phyloP scores from a whole-genome alignment of 768 basidiomycete species.

The Lentinula sp. region DNA sequence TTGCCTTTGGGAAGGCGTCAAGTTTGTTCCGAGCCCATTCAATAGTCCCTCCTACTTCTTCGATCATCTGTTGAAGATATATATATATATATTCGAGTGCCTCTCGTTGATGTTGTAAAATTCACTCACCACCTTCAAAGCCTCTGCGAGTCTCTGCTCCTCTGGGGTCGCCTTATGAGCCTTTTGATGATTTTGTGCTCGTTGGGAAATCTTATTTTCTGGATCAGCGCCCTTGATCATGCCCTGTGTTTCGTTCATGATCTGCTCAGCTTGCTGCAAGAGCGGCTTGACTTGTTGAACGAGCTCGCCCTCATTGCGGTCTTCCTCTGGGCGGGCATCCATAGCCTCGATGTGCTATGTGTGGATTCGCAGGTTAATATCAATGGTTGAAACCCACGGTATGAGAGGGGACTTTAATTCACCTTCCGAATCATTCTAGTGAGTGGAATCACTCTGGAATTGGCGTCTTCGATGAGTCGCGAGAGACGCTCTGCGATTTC shows the following conservation, averaged over 20 bases:
- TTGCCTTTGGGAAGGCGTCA: slow-evolving; percentile 29
- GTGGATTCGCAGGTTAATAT: background rate
- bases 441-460: slow-evolving; percentile 21
- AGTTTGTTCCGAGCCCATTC: slow-evolving; percentile 32
- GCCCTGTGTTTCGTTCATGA: slow-evolving; percentile 31
- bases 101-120: too few species aligned
- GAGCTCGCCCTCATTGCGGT: slow-evolving; percentile 27
- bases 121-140: slow-evolving; percentile 26
- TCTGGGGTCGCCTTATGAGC: slow-evolving; percentile 31
- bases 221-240: slow-evolving; percentile 30
- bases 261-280: slow-evolving; percentile 30
- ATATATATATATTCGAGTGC: background rate
- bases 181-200: slow-evolving; percentile 25
- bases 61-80: slow-evolving; percentile 18
- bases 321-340: slow-evolving; percentile 20
- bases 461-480: slow-evolving; percentile 27
- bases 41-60: slow-evolving; percentile 31
- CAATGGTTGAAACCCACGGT: background rate
- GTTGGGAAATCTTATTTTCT: slow-evolving; percentile 25
- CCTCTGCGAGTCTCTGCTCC: slow-evolving; percentile 32
- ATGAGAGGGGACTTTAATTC: slow-evolving; percentile 21
- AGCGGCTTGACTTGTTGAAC: slow-evolving; percentile 29
- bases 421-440: slow-evolving; percentile 31
- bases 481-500: slow-evolving; percentile 29
- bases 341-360: slow-evolving; percentile 32